A percentile compares a stretch with the other conserved stretches of the same genome.
Evolutionary conservation across 805 yeast genomes (phyloP).

Genomic region (Wickerhamomyces subpelliculosus): DNA sequence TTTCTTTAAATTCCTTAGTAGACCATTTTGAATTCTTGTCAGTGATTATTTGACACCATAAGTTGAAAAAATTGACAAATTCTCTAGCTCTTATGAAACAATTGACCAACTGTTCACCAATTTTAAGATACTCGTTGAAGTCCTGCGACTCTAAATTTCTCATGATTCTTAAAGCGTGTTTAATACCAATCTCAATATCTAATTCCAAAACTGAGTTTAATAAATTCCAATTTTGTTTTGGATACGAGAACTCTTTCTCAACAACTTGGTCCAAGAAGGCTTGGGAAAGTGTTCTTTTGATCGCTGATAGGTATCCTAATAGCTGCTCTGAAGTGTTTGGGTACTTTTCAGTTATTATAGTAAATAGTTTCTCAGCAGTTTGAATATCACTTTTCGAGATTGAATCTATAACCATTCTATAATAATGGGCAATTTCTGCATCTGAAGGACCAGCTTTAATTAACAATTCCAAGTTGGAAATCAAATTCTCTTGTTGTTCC

Average conservation of each 20-base stretch:
- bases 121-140: conserved; percentile 2
- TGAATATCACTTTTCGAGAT: conserved; percentile 24
- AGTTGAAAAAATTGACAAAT: conserved; percentile 36
- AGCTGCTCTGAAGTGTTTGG: conserved; percentile 36
- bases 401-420: conserved; percentile 25
- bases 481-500: conserved; percentile 17
- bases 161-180: conserved; percentile 31
- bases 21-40: conserved; percentile 8
- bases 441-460: conserved; percentile 17
- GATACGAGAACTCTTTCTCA: conserved; percentile 38
- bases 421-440: conserved; percentile 21
- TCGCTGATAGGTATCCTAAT: conserved; percentile 38
- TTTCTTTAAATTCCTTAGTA: conserved; percentile 23
- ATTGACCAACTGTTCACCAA: conserved; percentile 30
- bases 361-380: conserved; percentile 42
- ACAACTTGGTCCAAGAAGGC: conserved; percentile 40
- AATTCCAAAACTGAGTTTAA: conserved; percentile 41
- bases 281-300: conserved; percentile 48
- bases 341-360: conserved; percentile 31
- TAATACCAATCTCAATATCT: conserved; percentile 53
- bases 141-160: conserved; percentile 5
- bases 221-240: conserved; percentile 41
- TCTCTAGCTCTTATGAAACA: conserved; percentile 56
- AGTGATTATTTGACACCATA: conserved; percentile 31
- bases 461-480: conserved; percentile 25